Conservation (phyloP, 2,329 filamentous ascomycete species). For the Ophiocordyceps camponoti-saundersi region DNA sequence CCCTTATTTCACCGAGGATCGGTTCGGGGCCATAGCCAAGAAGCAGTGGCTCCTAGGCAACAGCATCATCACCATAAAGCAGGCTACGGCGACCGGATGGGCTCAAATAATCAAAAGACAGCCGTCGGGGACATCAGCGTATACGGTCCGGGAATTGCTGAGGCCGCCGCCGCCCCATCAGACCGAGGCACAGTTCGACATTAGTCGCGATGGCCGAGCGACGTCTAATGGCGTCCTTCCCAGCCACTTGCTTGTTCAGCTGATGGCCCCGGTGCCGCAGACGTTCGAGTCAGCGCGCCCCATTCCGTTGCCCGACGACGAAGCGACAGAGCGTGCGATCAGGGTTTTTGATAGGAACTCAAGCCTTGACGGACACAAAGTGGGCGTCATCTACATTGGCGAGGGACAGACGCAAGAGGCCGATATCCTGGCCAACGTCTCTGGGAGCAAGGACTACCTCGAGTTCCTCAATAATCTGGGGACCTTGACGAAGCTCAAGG, state of each 20-base stretch:
- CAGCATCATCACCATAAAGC: constrained; percentile 58
- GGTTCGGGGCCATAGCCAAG: constrained; percentile 48
- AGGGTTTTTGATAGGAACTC: constrained; percentile 71
- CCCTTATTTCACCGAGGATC: constrained; percentile 43
- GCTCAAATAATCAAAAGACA: constrained; percentile 56
- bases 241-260: constrained; percentile 54
- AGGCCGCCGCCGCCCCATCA: constrained; percentile 41
- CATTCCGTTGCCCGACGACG: constrained; percentile 56
- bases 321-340: constrained; percentile 57
- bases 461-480: constrained; percentile 72
- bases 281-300: constrained; percentile 44
- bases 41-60: constrained; percentile 59
- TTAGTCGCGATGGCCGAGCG: constrained; percentile 30
- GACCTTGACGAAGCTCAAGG: constrained; percentile 63
- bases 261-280: constrained; percentile 47
- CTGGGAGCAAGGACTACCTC: constrained; percentile 75
- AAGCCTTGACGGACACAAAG: constrained; percentile 87
- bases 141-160: constrained; percentile 42
- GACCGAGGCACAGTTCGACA: constrained; percentile 27
- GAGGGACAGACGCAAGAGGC: constrained; percentile 68
- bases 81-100: constrained; percentile 47
- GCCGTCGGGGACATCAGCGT: constrained; percentile 48
- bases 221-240: constrained; percentile 49
- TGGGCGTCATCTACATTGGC: constrained; percentile 85
- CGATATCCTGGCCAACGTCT: constrained; percentile 75